A percentile compares a stretch with the other conserved stretches of the same genome.
These are phyloP conservation scores for Microglena sp. DNA, from an alignment of 139 green algal species.

Conservation along the genomic window DNA sequence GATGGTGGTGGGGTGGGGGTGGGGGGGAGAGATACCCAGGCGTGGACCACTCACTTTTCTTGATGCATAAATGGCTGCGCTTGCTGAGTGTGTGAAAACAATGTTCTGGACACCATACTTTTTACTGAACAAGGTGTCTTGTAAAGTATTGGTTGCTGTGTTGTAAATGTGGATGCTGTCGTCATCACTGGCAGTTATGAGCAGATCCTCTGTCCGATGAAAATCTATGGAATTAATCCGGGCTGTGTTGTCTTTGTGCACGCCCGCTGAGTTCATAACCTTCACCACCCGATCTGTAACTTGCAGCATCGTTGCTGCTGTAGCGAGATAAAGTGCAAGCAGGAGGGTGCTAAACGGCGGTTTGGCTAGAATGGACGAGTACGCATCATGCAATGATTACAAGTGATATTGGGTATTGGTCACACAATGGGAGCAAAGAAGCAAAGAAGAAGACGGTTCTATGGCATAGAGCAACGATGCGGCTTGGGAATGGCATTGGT, in stretches of 20 bases:
- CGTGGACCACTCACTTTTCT: slow-evolving; percentile 49
- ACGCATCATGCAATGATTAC: no score
- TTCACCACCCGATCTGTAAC: neutral
- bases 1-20: neutral
- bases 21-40: neutral
- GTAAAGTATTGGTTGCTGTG: slow-evolving; percentile 36
- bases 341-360: no score
- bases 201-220: slow-evolving; percentile 69
- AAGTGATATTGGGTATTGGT: no score
- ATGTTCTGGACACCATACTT: slow-evolving; percentile 77
- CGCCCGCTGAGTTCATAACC: no score
- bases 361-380: no score
- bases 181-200: slow-evolving; percentile 75
- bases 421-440: no score
- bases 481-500: no score
- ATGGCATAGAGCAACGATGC: no score
- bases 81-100: slow-evolving; percentile 66
- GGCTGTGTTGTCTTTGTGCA: slow-evolving; percentile 20
- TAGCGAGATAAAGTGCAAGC: no score
- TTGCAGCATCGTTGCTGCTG: no score
- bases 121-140: slow-evolving; percentile 52
- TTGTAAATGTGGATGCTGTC: slow-evolving; percentile 77
- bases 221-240: slow-evolving; percentile 85
- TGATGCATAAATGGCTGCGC: slow-evolving; percentile 65
- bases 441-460: no score